Evolutionary conservation across 129 eudicot species (phyloP), one percentile per base, ranked within the genome.

Genomic region (Flaveria bidentis): DNA sequence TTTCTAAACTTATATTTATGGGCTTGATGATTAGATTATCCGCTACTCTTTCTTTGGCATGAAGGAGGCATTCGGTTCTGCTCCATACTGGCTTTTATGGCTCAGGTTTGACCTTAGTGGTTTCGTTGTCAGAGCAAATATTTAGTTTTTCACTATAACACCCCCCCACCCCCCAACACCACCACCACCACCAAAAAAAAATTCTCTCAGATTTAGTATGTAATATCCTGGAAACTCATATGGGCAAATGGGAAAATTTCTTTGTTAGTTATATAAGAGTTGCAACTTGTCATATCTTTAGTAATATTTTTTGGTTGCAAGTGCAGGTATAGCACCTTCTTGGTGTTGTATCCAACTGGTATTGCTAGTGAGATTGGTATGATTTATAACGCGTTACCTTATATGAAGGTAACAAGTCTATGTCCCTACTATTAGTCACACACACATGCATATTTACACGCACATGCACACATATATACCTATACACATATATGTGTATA

Each of bases 1-100:
- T 52, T 22, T 55, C 52, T 63, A 55, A 56, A 56, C 17, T 33
- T 69, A 57, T 25, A 14, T 71, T 67, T 18, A 12, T 73, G 74
- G 70, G 63, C 25, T 49, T 47, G 47, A 15, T 68, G 60, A 62
- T 71, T 79, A 91, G 88, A 87, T 94, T 58, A 82, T 94, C 70
- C 83, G 99, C 17, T 94, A 94, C 85, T 87, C 97, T 74, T 94
- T 91, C 85, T 94, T 94, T 84, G 99, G 99, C 9, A 69, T 84
- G 47, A 94, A 94, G 84, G 99, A 94, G 84, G 88, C 86, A 16
- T 76, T 94, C 49, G 99, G 99, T 16, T 87, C 86, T 71, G 78
- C 96, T 58, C 99, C 97, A 23, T 85, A 89, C 64, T 91, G 88
- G 86, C 90, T 94, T 79, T 83, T 84, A 79, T 94, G 99, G 99